Evolutionary conservation across 345 rosid genomes (phyloP).

Genomic region (Balakata baccata): DNA sequence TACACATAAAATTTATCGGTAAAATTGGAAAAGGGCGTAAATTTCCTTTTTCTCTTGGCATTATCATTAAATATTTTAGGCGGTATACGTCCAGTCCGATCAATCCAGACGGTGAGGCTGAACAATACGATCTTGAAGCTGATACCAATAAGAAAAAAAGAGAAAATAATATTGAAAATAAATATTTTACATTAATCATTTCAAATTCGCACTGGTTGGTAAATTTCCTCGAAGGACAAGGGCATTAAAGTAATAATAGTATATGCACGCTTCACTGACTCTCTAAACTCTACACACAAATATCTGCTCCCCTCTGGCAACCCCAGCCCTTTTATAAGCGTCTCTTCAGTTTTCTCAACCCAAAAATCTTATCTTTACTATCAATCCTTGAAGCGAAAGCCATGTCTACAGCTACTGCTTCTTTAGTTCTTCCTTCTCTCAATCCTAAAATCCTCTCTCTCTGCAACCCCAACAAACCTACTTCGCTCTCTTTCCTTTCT

Average conservation of each 20-base stretch:
- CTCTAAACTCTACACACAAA: neutral
- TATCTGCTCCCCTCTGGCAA: constrained; percentile 5
- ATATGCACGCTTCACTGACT: too few species aligned
- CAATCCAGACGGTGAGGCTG: too few species aligned
- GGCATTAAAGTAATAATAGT: neutral
- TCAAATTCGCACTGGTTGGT: neutral
- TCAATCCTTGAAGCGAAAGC: constrained; percentile 6
- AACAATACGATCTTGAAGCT: too few species aligned
- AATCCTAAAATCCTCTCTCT: constrained; percentile 46
- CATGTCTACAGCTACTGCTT: constrained; percentile 63
- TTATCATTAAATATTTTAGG: too few species aligned
- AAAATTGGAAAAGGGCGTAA: too few species aligned
- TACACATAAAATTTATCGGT: too few species aligned
- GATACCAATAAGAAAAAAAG: too few species aligned
- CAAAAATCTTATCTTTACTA: constrained; percentile 15
- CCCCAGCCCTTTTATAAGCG: constrained; percentile 3
- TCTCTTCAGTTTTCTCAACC: constrained; percentile 1
- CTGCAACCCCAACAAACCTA: constrained; percentile 33
- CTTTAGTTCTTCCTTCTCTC: constrained; percentile 58
- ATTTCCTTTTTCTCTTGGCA: too few species aligned
- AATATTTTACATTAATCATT: neutral
- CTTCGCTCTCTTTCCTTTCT: constrained; percentile 35
- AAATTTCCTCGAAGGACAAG: neutral
- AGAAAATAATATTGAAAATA: too few species aligned
- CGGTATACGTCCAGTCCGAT: too few species aligned